Conservation (phyloP, 345 rosid species). For the Eucalyptus pauciflora region DNA sequence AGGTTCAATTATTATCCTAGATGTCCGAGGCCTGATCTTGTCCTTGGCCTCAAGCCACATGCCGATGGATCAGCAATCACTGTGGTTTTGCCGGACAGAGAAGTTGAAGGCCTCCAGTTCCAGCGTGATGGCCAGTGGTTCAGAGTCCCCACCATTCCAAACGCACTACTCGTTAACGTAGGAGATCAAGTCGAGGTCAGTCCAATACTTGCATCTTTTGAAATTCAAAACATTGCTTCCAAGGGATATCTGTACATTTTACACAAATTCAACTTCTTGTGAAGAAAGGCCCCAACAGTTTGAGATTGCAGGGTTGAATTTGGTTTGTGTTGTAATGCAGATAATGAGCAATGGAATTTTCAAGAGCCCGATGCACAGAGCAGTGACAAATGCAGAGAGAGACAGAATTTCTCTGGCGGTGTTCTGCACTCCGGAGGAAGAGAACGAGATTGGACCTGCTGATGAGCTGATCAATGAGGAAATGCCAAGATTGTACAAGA, state of each 20-base stretch:
- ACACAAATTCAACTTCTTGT: neutral
- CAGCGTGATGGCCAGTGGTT: conserved; percentile 18
- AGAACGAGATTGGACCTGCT: conserved; percentile 3
- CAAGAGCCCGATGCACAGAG: conserved; percentile 22
- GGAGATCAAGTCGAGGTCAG: conserved; percentile 26
- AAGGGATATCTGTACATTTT: neutral
- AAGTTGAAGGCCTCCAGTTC: conserved; percentile 23
- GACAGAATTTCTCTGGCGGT: conserved; percentile 12
- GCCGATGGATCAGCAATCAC: conserved; percentile 24
- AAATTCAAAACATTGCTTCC: neutral
- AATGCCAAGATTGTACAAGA: conserved; percentile 16
- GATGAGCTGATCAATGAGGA: conserved; percentile 1
- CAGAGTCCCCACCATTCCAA: conserved; percentile 9
- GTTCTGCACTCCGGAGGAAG: conserved; percentile 7
- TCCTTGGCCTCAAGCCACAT: conserved; percentile 29
- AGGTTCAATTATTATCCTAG: conserved; percentile 32
- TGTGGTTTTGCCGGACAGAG: conserved; percentile 18
- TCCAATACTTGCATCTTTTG: neutral
- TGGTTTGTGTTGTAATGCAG: neutral
- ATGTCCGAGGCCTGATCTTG: conserved; percentile 18
- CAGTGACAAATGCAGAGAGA: conserved; percentile 6
- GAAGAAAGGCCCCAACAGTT: neutral
- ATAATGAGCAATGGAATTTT: conserved; percentile 29
- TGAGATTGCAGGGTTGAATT: neutral
- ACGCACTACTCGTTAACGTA: conserved; percentile 14